Percentiles rank a stretch among this genome's conserved stretches.
Conservation (phyloP, 148 eudicot genomes). For the Chenopodium formosanum region DNA sequence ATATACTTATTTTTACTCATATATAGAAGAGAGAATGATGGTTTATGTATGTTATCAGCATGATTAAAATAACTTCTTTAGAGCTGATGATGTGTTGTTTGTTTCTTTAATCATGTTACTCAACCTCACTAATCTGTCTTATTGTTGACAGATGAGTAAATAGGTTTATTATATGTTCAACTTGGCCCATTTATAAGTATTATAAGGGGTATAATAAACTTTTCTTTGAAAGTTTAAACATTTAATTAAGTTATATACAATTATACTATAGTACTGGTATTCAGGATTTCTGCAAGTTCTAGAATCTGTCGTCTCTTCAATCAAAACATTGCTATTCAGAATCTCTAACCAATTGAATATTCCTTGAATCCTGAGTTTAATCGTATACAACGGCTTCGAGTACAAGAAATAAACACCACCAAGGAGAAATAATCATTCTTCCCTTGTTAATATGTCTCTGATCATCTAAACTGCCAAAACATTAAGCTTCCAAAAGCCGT, state of each 20-base stretch:
- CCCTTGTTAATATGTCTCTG: background rate
- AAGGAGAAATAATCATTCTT: background rate
- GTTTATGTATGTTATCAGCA: background rate
- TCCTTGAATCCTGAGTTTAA: background rate
- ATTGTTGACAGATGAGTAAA: background rate
- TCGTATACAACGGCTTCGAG: background rate
- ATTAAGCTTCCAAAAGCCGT: background rate
- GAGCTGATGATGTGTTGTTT: background rate
- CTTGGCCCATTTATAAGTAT: background rate
- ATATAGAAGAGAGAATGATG: background rate
- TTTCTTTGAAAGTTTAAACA: background rate
- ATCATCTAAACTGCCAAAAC: background rate
- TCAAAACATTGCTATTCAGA: slow-evolving; percentile 2
- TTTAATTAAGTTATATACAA: background rate
- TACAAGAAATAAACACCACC: background rate
- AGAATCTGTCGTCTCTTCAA: background rate
- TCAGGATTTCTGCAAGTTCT: background rate
- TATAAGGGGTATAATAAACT: slow-evolving; percentile 1
- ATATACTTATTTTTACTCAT: background rate
- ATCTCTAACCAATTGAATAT: background rate
- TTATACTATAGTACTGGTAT: background rate
- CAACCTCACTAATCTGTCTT: background rate
- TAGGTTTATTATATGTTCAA: slow-evolving; percentile 7
- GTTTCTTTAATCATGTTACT: background rate
- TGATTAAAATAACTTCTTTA: background rate